Percentiles rank a stretch among this genome's conserved stretches.
phyloP scores from a whole-genome alignment of 768 basidiomycete species.

The Hebeloma cylindrosporum region DNA sequence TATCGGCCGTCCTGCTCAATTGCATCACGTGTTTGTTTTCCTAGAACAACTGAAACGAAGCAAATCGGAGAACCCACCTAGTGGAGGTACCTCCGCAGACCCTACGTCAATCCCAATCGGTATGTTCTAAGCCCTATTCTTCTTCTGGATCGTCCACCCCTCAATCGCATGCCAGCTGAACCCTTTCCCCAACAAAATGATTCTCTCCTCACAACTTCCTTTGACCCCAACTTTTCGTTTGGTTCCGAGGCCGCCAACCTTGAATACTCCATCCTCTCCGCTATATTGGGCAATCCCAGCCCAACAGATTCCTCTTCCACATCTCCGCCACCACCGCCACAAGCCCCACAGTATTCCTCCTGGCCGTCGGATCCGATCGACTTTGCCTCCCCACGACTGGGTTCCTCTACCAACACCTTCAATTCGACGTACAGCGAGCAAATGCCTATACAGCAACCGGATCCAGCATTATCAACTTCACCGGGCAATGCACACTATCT shows the following conservation, averaged over 20 bases:
- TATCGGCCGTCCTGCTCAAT: conserved; percentile 14
- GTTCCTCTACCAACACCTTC: conserved; percentile 23
- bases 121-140: conserved; percentile 26
- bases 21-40: conserved; percentile 32
- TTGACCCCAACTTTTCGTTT: conserved; percentile 66
- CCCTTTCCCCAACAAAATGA: conserved; percentile 56
- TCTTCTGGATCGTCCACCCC: conserved; percentile 15
- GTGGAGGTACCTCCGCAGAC: conserved; percentile 30
- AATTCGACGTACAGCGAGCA: conserved; percentile 38
- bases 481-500: conserved; percentile 43
- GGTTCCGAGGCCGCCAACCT: conserved; percentile 90
- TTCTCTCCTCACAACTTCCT: conserved; percentile 57
- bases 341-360: conserved; percentile 35
- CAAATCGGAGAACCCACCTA: conserved; percentile 37
- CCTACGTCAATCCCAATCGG: conserved; percentile 36
- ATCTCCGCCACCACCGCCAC: conserved; percentile 40
- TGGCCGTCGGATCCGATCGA: conserved; percentile 47
- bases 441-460: conserved; percentile 37
- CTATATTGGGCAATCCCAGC: conserved; percentile 82
- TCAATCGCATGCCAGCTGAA: conserved; percentile 39
- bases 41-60: conserved; percentile 51
- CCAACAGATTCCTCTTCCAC: conserved; percentile 45
- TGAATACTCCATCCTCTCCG: conserved; percentile 93
- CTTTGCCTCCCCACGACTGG: conserved; percentile 36
- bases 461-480: conserved; percentile 32